Percentiles rank a stretch among this genome's conserved stretches.
Evolutionary conservation across 768 basidiomycete genomes (phyloP).

Genomic region (Kwoniella sp.): DNA sequence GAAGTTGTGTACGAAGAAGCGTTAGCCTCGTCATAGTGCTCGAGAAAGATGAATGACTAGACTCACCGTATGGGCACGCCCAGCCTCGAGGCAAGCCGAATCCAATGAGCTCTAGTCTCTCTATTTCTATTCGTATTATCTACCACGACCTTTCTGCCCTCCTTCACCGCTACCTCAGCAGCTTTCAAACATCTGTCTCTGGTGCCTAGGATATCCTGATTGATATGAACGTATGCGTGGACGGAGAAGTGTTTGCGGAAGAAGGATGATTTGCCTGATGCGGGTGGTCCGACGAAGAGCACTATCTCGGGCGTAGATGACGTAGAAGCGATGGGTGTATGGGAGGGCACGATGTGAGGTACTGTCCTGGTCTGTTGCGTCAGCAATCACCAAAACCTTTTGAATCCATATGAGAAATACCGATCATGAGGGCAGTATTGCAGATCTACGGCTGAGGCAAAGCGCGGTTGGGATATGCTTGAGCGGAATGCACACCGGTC

Average conservation of each 20-base stretch:
- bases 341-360: conserved; percentile 60
- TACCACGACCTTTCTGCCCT: conserved; percentile 72
- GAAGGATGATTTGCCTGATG: conserved; percentile 80
- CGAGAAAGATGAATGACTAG: background rate
- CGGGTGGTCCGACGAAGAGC: conserved; percentile 67
- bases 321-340: conserved; percentile 52
- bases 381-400: too few species aligned
- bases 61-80: conserved; percentile 65
- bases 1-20: background rate
- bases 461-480: background rate
- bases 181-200: conserved; percentile 73
- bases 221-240: conserved; percentile 75
- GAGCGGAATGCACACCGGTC: background rate
- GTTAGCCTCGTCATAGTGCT: too few species aligned
- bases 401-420: too few species aligned
- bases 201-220: conserved; percentile 80
- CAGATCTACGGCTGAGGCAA: too few species aligned
- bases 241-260: conserved; percentile 70
- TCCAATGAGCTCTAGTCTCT: conserved; percentile 70
- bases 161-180: conserved; percentile 63
- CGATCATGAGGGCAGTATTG: too few species aligned
- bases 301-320: conserved; percentile 60
- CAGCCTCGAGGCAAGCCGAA: conserved; percentile 67
- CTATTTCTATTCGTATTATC: conserved; percentile 90
- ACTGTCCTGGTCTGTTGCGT: conserved; percentile 40